Evolutionary conservation across 441 rosid genomes (phyloP), one percentile per base, ranked within the genome.

Genomic region (Euphorbia schlechtendalii): DNA sequence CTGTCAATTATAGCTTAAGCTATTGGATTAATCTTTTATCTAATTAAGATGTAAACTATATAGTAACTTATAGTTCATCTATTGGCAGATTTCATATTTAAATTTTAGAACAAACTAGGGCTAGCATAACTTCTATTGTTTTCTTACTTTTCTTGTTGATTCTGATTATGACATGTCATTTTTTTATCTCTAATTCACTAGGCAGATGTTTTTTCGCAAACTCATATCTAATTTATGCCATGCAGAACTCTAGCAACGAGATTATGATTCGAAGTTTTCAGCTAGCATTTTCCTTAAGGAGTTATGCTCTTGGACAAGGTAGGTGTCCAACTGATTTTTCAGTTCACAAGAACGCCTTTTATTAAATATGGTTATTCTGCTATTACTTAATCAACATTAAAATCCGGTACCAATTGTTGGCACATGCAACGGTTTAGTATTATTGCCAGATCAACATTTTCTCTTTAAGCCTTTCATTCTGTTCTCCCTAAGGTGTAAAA

Each of bases 241-340:
- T 77, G 85, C 73, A 92, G 96, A 82, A 87, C 77, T 87, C 90
- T 28, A 69, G 80, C 76, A 81, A 77, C 61, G 98, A 92, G 76
- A 85, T 81, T 61, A 72, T 92, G 73, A 81, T 85, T 52, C 83
- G 82, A 70, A 86, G 96, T 77, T 89, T 87, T 68, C 98, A 86
- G 81, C 76, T 89, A 49, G 96, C 96, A 20, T 84, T 89, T 73
- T 86, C 96, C 61, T 80, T 83, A 66, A 79, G 91, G 70, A 70
- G 79, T 76, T 73, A 85, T 58, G 84, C 88, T 63, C 82, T 86
- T 65, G 82, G 74, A 69, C 90, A 89, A 83, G 89, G 87, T 80
- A 67, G 65, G 68, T 27, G 51, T 53, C 38, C 40, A 6, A 55
- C n/a, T 30, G 7, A 18, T 8, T 27, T 15, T 63, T 24, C 51